Conservation (phyloP, 306 rosid species). For the Abrus pulchellus region DNA sequence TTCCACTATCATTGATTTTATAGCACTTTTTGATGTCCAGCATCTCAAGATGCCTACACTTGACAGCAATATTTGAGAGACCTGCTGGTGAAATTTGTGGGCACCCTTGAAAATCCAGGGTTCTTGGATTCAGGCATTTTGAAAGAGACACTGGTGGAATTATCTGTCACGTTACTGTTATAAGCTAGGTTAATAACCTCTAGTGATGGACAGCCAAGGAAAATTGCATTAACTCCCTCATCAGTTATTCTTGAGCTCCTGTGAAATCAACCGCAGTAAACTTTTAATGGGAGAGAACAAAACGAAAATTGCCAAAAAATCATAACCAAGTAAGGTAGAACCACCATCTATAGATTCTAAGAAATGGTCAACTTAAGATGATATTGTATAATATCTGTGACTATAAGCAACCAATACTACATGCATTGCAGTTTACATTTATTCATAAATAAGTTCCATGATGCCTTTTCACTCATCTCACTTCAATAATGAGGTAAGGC, state of each 20-base stretch:
- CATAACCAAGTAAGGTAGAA: not conserved
- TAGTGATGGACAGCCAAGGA: constrained; percentile 70
- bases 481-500: constrained; percentile 4
- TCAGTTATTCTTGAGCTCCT: constrained; percentile 71
- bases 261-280: constrained; percentile 30
- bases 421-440: constrained; percentile 1
- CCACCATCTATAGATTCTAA: constrained; percentile 14
- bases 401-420: not conserved
- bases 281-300: not conserved
- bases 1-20: constrained; percentile 62
- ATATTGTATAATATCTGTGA: constrained; percentile 7
- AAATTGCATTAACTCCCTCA: constrained; percentile 62
- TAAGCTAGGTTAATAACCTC: constrained; percentile 72
- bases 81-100: constrained; percentile 60
- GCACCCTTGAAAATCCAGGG: constrained; percentile 73
- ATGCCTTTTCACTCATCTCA: not conserved
- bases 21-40: constrained; percentile 73
- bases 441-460: not conserved
- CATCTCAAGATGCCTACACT: constrained; percentile 64
- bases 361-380: constrained; percentile 8
- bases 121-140: constrained; percentile 60
- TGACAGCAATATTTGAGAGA: constrained; percentile 59
- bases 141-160: constrained; percentile 64
- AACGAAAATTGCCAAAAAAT: not conserved
- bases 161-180: constrained; percentile 63